Base-by-base conservation (phyloP, 257 asterid genomes). In the Mitragyna speciosa region DNA sequence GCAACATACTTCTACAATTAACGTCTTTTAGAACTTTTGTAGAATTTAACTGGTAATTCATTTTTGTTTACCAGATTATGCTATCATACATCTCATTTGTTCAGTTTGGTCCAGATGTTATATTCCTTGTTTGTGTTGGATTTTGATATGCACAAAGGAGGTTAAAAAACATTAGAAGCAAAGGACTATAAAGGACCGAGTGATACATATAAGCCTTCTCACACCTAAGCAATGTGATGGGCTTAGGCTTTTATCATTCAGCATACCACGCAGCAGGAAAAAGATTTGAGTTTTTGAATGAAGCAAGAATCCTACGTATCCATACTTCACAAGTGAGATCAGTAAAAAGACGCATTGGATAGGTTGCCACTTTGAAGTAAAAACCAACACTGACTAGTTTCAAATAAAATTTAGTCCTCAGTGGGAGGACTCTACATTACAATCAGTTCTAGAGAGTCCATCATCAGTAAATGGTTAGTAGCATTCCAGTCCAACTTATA, bases 401-500 rank as follows among this genome's bases (percentile, higher is more conserved):
- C 22, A 71, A 33, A 71, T 28, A 65, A 70, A 69, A 45, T 1
- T 70, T 78, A 72, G 82, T 82, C 81, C 52, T 43, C 59, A 65
- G 61, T n/a, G 61, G 45, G 76, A 73, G 64, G 74, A 83, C 68
- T 31, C 61, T 28, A 58, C 78, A 47, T 72, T 67, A 52, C 76
- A 30, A 76, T 47, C 20, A 78, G 72, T 58, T 78, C 58, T 56
- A 79, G 66, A 73, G 48, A 61, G 47, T 72, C 75, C 66, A 81
- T 63, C 80, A 63, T 79, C 68, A 83, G 39, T 82, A 59, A 81
- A 64, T 75, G 79, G 88, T 85, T 82, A 89, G 87, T 49, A 80
- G 51, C 75, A 81, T 65, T 65, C 88, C 75, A 83, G 70, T 68
- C 76, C 86, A 80, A 85, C 66, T 54, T 70, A 80, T 73, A 58